phyloP scores from a whole-genome alignment of 345 rosid species.

The Arabidopsis suecica region DNA sequence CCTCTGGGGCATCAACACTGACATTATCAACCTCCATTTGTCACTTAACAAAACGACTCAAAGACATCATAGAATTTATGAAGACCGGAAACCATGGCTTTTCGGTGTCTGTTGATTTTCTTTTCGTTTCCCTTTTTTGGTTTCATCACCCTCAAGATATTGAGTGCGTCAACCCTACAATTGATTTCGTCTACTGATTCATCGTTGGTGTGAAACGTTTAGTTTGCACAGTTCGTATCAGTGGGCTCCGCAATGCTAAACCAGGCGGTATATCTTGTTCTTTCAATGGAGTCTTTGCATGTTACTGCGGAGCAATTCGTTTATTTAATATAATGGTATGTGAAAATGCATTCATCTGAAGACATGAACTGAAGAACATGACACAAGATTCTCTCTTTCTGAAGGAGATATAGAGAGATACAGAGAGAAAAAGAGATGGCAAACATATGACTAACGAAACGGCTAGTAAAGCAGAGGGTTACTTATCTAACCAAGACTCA shows the following conservation, averaged over 20 bases:
- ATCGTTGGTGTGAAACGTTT: not conserved
- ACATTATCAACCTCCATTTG: not conserved
- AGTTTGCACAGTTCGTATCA: not conserved
- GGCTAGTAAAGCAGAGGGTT: conserved; percentile 20
- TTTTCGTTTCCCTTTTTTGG: conserved; percentile 52
- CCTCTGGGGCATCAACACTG: not conserved
- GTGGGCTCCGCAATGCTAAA: conserved; percentile 3
- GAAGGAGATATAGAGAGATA: conserved; percentile 17
- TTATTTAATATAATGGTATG: not conserved
- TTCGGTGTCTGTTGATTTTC: conserved; percentile 64
- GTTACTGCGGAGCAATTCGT: not conserved
- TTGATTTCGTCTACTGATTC: conserved; percentile 29
- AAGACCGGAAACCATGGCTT: conserved; percentile 21
- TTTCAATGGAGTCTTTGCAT: conserved; percentile 19
- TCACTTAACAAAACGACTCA: not conserved
- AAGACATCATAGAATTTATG: not conserved
- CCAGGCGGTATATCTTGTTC: not conserved
- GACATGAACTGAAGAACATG: conserved; percentile 30
- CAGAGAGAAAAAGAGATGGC: conserved; percentile 14
- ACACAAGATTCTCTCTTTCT: conserved; percentile 29
- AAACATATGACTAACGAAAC: conserved; percentile 34
- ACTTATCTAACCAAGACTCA: conserved; percentile 25
- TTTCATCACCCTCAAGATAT: conserved; percentile 56
- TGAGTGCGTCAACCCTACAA: conserved; percentile 37
- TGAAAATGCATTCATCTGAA: conserved; percentile 22